Evolutionary conservation across 768 basidiomycete genomes (phyloP), one percentile per base, ranked within the genome.

Genomic region (Suillus americanus): DNA sequence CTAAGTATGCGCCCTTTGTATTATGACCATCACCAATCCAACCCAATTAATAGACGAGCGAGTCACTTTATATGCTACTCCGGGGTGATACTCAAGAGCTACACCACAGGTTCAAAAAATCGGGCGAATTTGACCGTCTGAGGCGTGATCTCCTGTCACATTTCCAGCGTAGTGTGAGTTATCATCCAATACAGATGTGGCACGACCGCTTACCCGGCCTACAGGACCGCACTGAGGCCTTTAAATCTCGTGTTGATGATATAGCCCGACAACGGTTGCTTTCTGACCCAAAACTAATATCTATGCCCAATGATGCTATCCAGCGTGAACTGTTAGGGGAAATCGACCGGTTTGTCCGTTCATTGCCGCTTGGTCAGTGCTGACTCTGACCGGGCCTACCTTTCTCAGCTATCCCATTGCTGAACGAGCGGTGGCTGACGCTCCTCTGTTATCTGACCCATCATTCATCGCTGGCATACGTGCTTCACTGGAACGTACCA

Each of bases 81-180:
- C 13, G 20, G n/a, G 20, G 18, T 43, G 4, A 41, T n/a, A 20
- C 57, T 41, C 18, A 59, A 28, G 3, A 59, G 16, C 18, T 40
- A 45, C n/a, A 20, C 45, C 40, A 38, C 51, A 92, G 90, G 69
- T 92, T 91, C 79, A 91, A 92, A 75, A 88, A 87, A 69, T 89
- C 89, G 13, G 90, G 90, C 35, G 89, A 92, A 76, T 91, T 91
- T 68, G 90, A 92, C 68, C 85, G 87, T 28, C 72, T 91, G 66
- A 82, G 90, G 57, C 83, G 85, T 59, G 86, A 91, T 74, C 77
- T 92, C 28, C 73, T 91, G 43, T 70, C 80, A 7, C 79, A 87
- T 69, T 90, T 90, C 73, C 84, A 86, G 68, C 81, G 79, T 68
- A 83, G 86, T 70, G 90, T 90, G 74, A 65, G 85, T 78, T 20